Evolutionary conservation across 768 basidiomycete genomes (phyloP), one percentile per base, ranked within the genome.

Genomic region (Tricholoma furcatifolium): DNA sequence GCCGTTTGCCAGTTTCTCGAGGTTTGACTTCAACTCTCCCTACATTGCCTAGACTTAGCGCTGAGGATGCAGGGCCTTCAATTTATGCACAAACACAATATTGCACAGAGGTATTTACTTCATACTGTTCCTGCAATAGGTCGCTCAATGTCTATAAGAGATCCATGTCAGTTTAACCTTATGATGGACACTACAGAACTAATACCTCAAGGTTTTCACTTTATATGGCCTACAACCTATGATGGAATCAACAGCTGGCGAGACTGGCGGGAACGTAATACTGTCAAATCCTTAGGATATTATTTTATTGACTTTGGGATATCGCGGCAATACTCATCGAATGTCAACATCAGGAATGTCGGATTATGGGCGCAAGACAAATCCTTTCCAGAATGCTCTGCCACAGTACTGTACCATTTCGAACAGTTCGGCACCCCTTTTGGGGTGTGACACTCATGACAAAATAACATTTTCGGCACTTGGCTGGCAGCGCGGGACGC

Each of bases 261-360:
- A 10, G 52, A 55, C 2, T 62, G 58, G 46, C 60, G 62, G 47
- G 59, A 59, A 17, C 67, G 65, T 0, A 58, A 68, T 2, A 70
- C 68, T 0, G 60, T 66, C 38, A 55, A 57, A 4, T 68, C 65
- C 0, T 65, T 65, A 1, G 68, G 61, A 43, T 75, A 73, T 35
- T 70, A 71, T 35, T 63, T 72, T 38, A 74, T 70, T 11, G 73
- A 75, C 46, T 76, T 74, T 54, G 74, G 70, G 2, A 47, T 72
- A 2, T 70, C 74, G 0, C 50, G 62, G 1, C 62, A 55, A 10
- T 66, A 70, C 0, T 43, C 61, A 0, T 59, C 69, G 5, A 51
- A 59, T 0, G 42, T 60, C 0, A 70, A 32, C 14, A 21, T 56
- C 0, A 70, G 67, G 30, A 36, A 54, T 5, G 66, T 70, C 0